Base-by-base conservation (phyloP, 169 alveolate genomes). In the Perkinsus olseni region DNA sequence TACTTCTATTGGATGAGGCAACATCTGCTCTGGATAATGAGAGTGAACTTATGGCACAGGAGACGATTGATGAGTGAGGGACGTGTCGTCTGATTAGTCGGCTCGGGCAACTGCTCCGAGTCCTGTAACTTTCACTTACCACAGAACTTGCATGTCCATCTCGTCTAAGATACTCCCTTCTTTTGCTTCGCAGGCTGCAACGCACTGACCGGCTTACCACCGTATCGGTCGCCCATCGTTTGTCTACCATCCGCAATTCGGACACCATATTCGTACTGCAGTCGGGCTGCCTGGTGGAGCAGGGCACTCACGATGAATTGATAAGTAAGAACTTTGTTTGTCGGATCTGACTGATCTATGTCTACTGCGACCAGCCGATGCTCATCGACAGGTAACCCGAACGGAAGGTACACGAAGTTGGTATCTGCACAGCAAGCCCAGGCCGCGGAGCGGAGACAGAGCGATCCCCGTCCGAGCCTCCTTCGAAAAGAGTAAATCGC, bases 1-100 rank as follows among this genome's bases (percentile, higher is more conserved):
- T 97, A n/a, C 95, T 96, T 74, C 93, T 97, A 91, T 94, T 97
- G 93, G 99, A 97, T 94, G 99, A 97, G 94, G 98, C 97, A 28
- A 94, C 96, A 38, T 94, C 97, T 93, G 97, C 98, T 90, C 97
- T 96, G 37, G 98, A 96, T 93, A 95, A 38, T 91, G 62, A 38
- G 31, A 38, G 50, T 8, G 62, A 36, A 24, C 13, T 13, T 8
- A 62, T 62, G 82, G 82, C 17, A 62, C 82, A 62, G 82, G 82
- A 62, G 82, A 62, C 82, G 28, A 62, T 62, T 62, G 82, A 62
- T 62, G 82, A 62, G 82, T 62, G 34, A 62, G 37, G 37, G 17
- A 4, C 13, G 1, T 24, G 8, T 62, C 82, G 28, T 24, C 34
- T 62, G 1, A 4, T 6, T 11, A 11, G 50, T 40, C 50, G 3